Percentiles rank a stretch among this genome's conserved stretches.
Conservation (phyloP, 179 eudicot genomes). For the Silene vulgaris region DNA sequence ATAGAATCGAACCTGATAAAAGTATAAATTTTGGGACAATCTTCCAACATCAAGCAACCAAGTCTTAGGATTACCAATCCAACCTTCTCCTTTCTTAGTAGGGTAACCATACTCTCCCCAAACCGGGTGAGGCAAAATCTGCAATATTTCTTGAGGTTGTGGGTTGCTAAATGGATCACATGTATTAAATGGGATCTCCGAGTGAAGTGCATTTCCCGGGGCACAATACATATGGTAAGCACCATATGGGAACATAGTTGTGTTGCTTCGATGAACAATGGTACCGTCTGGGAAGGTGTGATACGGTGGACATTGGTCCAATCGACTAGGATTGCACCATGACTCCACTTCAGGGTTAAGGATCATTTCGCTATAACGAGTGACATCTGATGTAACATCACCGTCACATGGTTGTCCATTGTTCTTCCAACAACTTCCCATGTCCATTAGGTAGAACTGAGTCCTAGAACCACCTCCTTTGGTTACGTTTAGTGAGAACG, state of each 20-base stretch:
- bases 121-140: slow-evolving; percentile 59
- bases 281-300: slow-evolving; percentile 49
- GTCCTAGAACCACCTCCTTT: slow-evolving; percentile 46
- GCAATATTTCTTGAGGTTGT: slow-evolving; percentile 62
- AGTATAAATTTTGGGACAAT: slow-evolving; percentile 43
- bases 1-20: slow-evolving; percentile 50
- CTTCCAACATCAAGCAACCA: slow-evolving; percentile 77
- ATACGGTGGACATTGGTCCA: slow-evolving; percentile 44
- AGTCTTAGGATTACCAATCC: slow-evolving; percentile 55
- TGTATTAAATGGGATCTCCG: slow-evolving; percentile 33
- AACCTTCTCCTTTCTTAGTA: slow-evolving; percentile 45
- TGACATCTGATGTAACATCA: slow-evolving; percentile 48
- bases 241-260: slow-evolving; percentile 37
- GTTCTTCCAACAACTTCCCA: slow-evolving; percentile 85
- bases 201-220: slow-evolving; percentile 54
- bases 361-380: slow-evolving; percentile 73
- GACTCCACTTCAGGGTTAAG: slow-evolving; percentile 39
- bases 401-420: slow-evolving; percentile 56
- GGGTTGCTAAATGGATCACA: slow-evolving; percentile 70
- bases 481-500: slow-evolving; percentile 36
- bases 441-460: slow-evolving; percentile 63
- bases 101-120: slow-evolving; percentile 79
- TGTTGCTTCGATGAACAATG: slow-evolving; percentile 40
- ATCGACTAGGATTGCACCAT: slow-evolving; percentile 35
- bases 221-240: slow-evolving; percentile 59